Evolutionary conservation across 169 alveolate species (phyloP).

Genomic region (Eimeria necatrix): DNA sequence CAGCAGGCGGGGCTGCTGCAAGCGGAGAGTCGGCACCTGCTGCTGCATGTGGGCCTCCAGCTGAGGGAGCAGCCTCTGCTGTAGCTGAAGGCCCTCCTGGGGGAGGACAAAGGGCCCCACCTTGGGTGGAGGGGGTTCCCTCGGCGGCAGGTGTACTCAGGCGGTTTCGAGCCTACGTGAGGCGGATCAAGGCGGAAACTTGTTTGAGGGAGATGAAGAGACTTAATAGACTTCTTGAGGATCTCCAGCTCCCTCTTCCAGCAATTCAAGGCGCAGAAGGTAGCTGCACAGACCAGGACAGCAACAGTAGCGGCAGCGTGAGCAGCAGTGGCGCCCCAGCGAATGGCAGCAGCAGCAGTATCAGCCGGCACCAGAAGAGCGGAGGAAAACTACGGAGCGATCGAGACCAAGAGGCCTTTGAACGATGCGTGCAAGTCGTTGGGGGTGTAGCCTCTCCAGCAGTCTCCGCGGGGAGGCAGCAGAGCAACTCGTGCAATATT

Average conservation of each 20-base stretch:
- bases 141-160: background rate
- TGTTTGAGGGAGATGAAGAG: background rate
- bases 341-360: background rate
- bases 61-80: background rate
- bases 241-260: constrained; percentile 9
- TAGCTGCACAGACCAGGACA: background rate
- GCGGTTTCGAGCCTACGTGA: background rate
- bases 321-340: background rate
- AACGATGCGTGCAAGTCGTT: constrained; percentile 31
- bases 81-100: background rate
- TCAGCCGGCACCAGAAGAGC: background rate
- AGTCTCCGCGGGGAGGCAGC: background rate
- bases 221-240: background rate
- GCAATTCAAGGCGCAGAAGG: background rate
- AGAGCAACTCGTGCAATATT: background rate
- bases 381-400: background rate
- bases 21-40: background rate
- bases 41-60: background rate
- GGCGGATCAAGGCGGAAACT: background rate
- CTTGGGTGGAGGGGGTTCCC: background rate
- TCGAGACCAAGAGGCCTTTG: background rate
- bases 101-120: background rate
- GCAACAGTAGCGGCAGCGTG: background rate
- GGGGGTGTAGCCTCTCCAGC: constrained; percentile 34
- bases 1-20: background rate